phyloP scores from a whole-genome alignment of 495 filamentous ascomycete species.

The Apiosordaria backusii region DNA sequence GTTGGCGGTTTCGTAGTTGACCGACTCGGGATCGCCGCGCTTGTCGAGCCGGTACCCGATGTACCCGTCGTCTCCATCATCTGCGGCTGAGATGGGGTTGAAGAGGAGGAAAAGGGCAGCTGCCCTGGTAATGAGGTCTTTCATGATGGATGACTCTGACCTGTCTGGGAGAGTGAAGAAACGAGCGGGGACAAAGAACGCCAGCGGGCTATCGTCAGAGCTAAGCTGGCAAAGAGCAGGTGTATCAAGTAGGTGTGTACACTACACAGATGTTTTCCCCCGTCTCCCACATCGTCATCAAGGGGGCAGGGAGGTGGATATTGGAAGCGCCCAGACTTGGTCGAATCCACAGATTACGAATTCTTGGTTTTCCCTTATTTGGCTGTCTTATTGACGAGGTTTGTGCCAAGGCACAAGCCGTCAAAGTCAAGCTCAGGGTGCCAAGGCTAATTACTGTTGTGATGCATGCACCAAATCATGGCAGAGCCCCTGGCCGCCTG shows the following conservation, averaged over 20 bases:
- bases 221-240: neutral
- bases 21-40: constrained; percentile 46
- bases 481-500: constrained; percentile 16
- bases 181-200: constrained; percentile 8
- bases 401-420: constrained; percentile 25
- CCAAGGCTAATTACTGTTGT: constrained; percentile 17
- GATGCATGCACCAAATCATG: constrained; percentile 20
- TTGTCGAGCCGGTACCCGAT: constrained; percentile 51
- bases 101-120: constrained; percentile 29
- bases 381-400: constrained; percentile 25
- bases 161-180: neutral
- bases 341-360: neutral
- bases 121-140: constrained; percentile 24
- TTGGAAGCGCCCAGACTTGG: neutral
- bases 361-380: constrained; percentile 9
- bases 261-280: neutral
- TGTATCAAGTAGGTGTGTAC: neutral
- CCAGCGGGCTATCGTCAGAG: neutral
- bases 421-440: constrained; percentile 14
- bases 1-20: constrained; percentile 49
- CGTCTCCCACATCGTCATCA: neutral
- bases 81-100: constrained; percentile 4
- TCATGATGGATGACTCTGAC: neutral
- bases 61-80: constrained; percentile 38
- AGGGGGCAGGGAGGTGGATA: neutral